Evolutionary conservation across 805 yeast species (phyloP).

Genomic region (Lachancea sp.): DNA sequence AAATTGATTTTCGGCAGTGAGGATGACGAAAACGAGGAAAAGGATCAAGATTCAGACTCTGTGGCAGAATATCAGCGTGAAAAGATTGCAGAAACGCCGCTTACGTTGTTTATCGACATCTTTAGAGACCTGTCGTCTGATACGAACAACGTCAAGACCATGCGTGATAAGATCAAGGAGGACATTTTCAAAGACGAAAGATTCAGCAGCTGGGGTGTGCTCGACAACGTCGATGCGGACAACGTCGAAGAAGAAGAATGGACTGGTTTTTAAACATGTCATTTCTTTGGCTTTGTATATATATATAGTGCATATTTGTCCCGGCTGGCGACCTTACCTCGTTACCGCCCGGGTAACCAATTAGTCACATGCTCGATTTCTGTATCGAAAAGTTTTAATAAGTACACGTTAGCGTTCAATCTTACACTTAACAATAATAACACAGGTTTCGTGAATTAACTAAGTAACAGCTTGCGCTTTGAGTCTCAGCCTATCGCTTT

Average conservation of each 20-base stretch:
- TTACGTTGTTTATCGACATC: slow-evolving; percentile 51
- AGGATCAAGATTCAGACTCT: slow-evolving; percentile 36
- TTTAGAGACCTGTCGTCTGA: slow-evolving; percentile 45
- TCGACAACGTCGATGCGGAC: slow-evolving; percentile 20
- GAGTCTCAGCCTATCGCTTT: neutral
- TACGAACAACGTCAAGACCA: slow-evolving; percentile 50
- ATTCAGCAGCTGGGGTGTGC: slow-evolving; percentile 56
- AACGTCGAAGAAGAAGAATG: slow-evolving; percentile 35
- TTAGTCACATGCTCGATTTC: neutral
- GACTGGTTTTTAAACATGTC: slow-evolving; percentile 32
- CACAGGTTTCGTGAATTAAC: neutral
- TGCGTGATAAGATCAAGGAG: slow-evolving; percentile 56
- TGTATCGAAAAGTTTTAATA: slow-evolving; percentile 1
- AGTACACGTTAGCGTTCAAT: neutral
- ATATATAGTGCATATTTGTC: too few relatives aligned
- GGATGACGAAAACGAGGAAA: slow-evolving; percentile 41
- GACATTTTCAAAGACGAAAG: slow-evolving; percentile 64
- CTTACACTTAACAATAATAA: neutral
- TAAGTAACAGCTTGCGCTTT: neutral
- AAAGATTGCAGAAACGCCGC: slow-evolving; percentile 44
- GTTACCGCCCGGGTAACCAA: neutral
- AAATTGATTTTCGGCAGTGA: slow-evolving; percentile 47
- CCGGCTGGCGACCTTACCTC: too few relatives aligned
- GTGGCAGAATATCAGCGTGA: slow-evolving; percentile 18
- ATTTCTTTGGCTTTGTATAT: neutral